phyloP scores from a whole-genome alignment of 495 filamentous ascomycete species.

The Penicillium longicatenatum region DNA sequence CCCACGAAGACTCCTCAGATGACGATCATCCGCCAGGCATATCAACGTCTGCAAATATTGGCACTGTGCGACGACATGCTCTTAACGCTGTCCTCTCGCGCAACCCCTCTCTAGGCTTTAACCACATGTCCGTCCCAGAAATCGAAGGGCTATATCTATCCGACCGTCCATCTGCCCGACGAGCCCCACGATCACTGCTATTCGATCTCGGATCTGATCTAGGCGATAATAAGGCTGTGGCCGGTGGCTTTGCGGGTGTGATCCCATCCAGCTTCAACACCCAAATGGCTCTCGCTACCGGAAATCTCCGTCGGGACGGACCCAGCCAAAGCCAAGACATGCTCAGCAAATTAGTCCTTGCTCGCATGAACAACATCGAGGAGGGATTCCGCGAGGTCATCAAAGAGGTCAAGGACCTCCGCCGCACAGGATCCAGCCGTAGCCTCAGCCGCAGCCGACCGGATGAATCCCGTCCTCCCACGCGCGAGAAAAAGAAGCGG shows the following conservation, averaged over 20 bases:
- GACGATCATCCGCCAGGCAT: conserved; percentile 16
- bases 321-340: conserved; percentile 59
- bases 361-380: conserved; percentile 88
- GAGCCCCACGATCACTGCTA: conserved; percentile 58
- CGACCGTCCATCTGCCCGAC: conserved; percentile 31
- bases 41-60: conserved; percentile 30
- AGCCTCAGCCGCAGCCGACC: conserved; percentile 35
- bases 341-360: conserved; percentile 82
- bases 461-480: conserved; percentile 25
- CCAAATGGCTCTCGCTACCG: conserved; percentile 72
- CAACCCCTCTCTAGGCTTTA: conserved; percentile 54
- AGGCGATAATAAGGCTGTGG: conserved; percentile 65
- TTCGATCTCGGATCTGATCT: conserved; percentile 73
- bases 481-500: conserved; percentile 35
- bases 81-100: conserved; percentile 24
- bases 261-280: conserved; percentile 77
- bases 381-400: conserved; percentile 81
- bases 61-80: conserved; percentile 31
- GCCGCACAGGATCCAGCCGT: conserved; percentile 35
- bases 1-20: conserved; percentile 28
- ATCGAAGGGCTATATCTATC: conserved; percentile 45
- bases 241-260: conserved; percentile 51
- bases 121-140: conserved; percentile 56
- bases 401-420: conserved; percentile 75
- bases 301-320: conserved; percentile 41